Base-by-base conservation (phyloP, 495 filamentous ascomycete species). In the Podospora appendiculata region DNA sequence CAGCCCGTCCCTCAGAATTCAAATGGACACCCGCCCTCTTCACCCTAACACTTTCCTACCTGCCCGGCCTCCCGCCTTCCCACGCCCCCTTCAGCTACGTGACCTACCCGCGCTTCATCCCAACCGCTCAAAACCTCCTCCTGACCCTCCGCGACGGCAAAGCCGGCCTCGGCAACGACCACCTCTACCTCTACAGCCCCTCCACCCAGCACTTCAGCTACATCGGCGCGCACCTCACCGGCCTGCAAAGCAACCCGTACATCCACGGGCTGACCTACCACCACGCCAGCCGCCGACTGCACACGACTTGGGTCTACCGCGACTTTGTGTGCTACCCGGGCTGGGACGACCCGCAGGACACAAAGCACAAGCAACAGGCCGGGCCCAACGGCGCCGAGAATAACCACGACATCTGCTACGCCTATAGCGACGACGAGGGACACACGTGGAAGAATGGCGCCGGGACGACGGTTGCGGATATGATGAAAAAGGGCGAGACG, bases 271-370 rank as follows among this genome's bases (percentile, higher is more conserved):
- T 77, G 3, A 59, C 66, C 62, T 60, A 46, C 42, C 17, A 38
- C 39, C 57, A 58, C 32, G 60, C 61, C 40, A 5, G 46, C 52
- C 54, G 52, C 6, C 51, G 56, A 6, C 62, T 77, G 14, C 65
- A 75, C 53, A 61, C 65, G 19, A 76, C 72, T 3, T 76, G 73
- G 75, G 73, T 75, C 8, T 78, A 74, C 59, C 62, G 75, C 0
- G 75, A 54, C 5, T 72, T 73, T 48, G 67, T 74, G 34, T 40
- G 50, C 34, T 74, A 74, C 60, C 52, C 57, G 0, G 71, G 71
- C 1, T 74, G 71, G 69, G 67, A 74, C 53, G 69, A 74, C 51
- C 67, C 58, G 10, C 35, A 17, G 0, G 70, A 74, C 43, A 65
- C 57, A 9, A 61, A 74, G 52, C 71, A 74, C 58, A 74, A 74